Evolutionary conservation across 75 land plant species (phyloP).

Genomic region (Pinus taeda): DNA sequence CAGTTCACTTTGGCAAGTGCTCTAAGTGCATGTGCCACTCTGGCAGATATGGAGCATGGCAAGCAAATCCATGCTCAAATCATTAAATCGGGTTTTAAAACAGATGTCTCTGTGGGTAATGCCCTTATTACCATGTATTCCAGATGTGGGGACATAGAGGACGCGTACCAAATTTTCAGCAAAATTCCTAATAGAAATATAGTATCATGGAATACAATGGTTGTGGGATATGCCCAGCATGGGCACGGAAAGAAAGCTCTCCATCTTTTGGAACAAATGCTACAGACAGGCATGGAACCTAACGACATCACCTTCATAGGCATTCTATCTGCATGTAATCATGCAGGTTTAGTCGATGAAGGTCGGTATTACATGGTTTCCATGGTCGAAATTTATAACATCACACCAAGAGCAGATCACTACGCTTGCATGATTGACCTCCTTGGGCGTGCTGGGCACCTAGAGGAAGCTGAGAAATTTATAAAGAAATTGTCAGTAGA

Average conservation of each 20-base stretch:
- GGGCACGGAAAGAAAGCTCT: constrained; percentile 32
- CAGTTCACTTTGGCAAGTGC: constrained; percentile 28
- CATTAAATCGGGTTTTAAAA: constrained; percentile 22
- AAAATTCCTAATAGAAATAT: constrained; percentile 29
- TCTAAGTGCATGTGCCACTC: constrained; percentile 35
- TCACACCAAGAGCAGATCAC: constrained; percentile 29
- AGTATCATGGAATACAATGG: constrained; percentile 48
- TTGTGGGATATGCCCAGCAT: constrained; percentile 37
- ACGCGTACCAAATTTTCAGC: constrained; percentile 23
- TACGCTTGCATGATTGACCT: constrained; percentile 60
- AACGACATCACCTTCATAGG: constrained; percentile 44
- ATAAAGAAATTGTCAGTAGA: constrained; percentile 34
- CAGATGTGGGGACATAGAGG: constrained; percentile 44
- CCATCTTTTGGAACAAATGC: constrained; percentile 44
- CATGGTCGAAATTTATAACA: constrained; percentile 20
- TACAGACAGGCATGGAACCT: constrained; percentile 28
- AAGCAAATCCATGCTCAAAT: constrained; percentile 39
- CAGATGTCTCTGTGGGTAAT: constrained; percentile 31
- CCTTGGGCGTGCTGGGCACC: constrained; percentile 42
- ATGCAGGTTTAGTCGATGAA: constrained; percentile 36
- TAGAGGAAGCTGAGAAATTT: constrained; percentile 41
- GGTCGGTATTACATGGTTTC: constrained; percentile 36
- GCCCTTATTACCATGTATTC: constrained; percentile 54
- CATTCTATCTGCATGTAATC: constrained; percentile 55
- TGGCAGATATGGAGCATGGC: constrained; percentile 27